These are phyloP conservation scores for Microascus cirrosus DNA, from an alignment of 2,329 filamentous ascomycete genomes.

Conservation along the genomic window DNA sequence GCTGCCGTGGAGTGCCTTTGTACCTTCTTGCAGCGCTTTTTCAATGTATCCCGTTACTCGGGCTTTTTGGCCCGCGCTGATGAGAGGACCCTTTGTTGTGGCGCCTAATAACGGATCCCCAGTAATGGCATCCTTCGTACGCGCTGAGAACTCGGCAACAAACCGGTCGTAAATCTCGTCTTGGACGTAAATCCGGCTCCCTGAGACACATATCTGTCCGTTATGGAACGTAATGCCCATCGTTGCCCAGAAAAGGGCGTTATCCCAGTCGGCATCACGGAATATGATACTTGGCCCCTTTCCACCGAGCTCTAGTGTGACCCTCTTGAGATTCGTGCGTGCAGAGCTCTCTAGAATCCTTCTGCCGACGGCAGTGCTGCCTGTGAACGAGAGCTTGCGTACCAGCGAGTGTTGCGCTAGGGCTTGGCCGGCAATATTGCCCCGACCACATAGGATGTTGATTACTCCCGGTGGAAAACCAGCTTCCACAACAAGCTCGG, in stretches of 20 bases:
- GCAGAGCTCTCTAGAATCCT: slow-evolving; percentile 84
- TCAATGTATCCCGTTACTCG: too few relatives aligned
- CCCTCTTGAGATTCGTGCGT: slow-evolving; percentile 67
- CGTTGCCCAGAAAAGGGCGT: slow-evolving; percentile 60
- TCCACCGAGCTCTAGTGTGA: slow-evolving; percentile 83
- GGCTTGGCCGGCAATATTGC: slow-evolving; percentile 66
- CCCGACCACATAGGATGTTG: slow-evolving; percentile 59
- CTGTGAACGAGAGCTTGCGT: slow-evolving; percentile 93
- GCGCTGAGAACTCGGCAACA: too few relatives aligned
- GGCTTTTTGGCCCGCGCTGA: too few relatives aligned
- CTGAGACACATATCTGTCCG: slow-evolving; percentile 90
- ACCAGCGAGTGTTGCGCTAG: slow-evolving; percentile 59
- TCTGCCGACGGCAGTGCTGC: slow-evolving; percentile 58
- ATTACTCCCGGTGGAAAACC: slow-evolving; percentile 89
- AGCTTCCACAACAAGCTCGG: slow-evolving; percentile 75
- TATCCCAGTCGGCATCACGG: slow-evolving; percentile 82
- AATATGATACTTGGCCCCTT: slow-evolving; percentile 97
- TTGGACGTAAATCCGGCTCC: slow-evolving; percentile 75
- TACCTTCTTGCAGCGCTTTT: too few relatives aligned
- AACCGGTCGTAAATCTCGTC: slow-evolving; percentile 70
- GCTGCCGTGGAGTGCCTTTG: too few relatives aligned
- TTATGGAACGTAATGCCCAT: slow-evolving; percentile 81
- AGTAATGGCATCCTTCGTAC: too few relatives aligned
- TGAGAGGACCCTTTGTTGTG: too few relatives aligned
- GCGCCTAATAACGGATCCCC: too few relatives aligned